phyloP scores from a whole-genome alignment of 2,329 filamentous ascomycete genomes.

The Tolypocladium guangdongense region DNA sequence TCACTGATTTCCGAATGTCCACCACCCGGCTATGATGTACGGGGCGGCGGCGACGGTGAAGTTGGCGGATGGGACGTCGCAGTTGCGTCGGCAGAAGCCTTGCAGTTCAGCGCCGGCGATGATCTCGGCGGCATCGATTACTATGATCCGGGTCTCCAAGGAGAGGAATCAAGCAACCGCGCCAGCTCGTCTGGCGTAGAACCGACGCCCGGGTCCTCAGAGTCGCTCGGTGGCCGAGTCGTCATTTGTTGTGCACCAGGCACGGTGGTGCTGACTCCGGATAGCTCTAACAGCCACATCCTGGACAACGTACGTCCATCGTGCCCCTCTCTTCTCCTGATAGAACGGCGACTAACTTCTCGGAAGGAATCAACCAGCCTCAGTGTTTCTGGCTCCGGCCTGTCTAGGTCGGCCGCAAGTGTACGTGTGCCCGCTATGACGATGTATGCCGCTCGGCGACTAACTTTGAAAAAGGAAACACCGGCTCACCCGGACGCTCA shows the following conservation, averaged over 20 bases:
- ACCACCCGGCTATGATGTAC: background rate
- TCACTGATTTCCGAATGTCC: constrained; percentile 2
- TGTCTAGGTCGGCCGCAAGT: background rate
- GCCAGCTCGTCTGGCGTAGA: background rate
- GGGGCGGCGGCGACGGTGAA: background rate
- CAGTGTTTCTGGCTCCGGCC: constrained; percentile 1
- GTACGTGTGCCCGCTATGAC: constrained; percentile 4
- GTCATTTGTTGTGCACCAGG: background rate
- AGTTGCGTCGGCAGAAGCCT: background rate
- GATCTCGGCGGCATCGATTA: background rate
- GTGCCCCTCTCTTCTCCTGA: background rate
- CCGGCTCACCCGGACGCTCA: background rate
- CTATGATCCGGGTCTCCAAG: background rate
- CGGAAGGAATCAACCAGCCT: constrained; percentile 8
- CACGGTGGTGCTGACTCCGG: background rate
- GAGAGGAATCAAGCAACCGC: background rate
- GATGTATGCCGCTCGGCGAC: background rate
- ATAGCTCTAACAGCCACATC: background rate
- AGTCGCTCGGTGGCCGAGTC: background rate
- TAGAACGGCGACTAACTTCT: constrained; percentile 8
- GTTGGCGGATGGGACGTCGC: background rate
- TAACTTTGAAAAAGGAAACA: constrained; percentile 7
- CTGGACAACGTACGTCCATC: constrained; percentile 8
- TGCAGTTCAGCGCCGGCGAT: background rate
- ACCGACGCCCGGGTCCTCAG: no score